Base-by-base conservation (phyloP, 805 yeast genomes). In the Candida vartiovaarae region DNA sequence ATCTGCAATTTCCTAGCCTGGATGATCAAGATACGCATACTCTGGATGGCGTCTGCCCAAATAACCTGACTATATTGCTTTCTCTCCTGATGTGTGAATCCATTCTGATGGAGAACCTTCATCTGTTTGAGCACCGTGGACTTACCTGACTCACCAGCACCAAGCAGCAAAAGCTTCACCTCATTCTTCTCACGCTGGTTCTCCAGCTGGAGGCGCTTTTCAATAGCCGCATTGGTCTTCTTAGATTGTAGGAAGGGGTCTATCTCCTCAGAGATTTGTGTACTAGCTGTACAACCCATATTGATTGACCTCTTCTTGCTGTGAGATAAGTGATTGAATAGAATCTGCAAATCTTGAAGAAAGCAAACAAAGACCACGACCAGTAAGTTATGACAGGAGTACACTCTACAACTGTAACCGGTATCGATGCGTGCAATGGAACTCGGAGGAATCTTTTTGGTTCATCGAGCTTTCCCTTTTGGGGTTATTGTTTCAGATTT, bases 71-170 rank as follows among this genome's bases (percentile, higher is more conserved):
- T 63, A 61, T 89, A 93, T 60, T 85, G 90, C 36, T 70, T 55
- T 42, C 95, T 71, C 62, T 93, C 98, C 49, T 80, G 84, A 40
- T 75, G 75, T 1, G 84, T 70, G 65, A 91, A 93, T 3, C 95
- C 95, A 36, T 84, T 82, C 47, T 87, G 84, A 60, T 93, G 97
- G 35, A 89, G 63, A 15, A 93, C 70, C 53, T 84, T 78, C 79
- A 90, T 74, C 61, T 90, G 97, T 62, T 90, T 90, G 51, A 90
- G 66, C 6, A 90, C 95, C 0, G 98, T 90, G 2, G 95, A 84
- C 60, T 90, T 90, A 5, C 98, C 97, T 41, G 91, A 81, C 60
- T 90, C 98, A 4, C 97, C 98, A 0, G 98, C 86, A 35, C 98
- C 96, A 32, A 89, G 65, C n/a, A 91, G 68, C 34, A 91, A 64